Evolutionary conservation across 345 rosid genomes (phyloP), one percentile per base, ranked within the genome.

Genomic region (Melastoma malabathricum): DNA sequence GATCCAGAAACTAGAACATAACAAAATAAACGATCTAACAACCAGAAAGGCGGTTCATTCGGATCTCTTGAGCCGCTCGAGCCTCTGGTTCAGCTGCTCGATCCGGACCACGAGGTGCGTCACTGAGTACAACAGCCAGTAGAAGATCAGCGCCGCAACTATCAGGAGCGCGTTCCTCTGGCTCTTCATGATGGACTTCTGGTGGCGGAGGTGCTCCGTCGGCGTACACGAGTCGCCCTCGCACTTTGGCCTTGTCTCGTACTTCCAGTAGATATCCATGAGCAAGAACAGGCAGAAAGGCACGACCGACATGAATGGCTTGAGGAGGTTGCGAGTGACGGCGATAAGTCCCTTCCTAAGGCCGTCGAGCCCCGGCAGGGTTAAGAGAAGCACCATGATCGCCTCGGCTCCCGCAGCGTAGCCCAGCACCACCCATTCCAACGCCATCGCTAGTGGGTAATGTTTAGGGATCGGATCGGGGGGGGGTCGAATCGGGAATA

Each of bases 211-310:
- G 56, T 76, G 76, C 69, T 88, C 92, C 15, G 81, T 56, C 3
- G 94, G 97, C 1, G 84, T 71, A 63, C 97, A 88, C 1, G 94
- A 69, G 14, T 75, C 82, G 15, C 70, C 82, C 15, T 82, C 88
- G 60, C 94, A 88, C 25, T 57, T 65, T 16, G 94, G 94, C 25
- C 75, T 72, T 2, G 83, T 88, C 73, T 88, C 97, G 79, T 84
- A 84, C 64, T 88, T 84, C 97, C 97, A 88, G 73, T 82, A 88
- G 51, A 84, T 88, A 52, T 88, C 97, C 94, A 84, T 80, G 0
- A 88, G 61, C 0, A 88, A 81, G 62, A 88, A 88, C 63, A 88
- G 72, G 63, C 92, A 82, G 52, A 88, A 84, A 2, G 97, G 97
- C 1, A 88, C 86, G n/a, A 88, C 80, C 29, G 94, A 82, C 19